phyloP scores from a whole-genome alignment of 768 basidiomycete species.

The Polyporus arcularius region DNA sequence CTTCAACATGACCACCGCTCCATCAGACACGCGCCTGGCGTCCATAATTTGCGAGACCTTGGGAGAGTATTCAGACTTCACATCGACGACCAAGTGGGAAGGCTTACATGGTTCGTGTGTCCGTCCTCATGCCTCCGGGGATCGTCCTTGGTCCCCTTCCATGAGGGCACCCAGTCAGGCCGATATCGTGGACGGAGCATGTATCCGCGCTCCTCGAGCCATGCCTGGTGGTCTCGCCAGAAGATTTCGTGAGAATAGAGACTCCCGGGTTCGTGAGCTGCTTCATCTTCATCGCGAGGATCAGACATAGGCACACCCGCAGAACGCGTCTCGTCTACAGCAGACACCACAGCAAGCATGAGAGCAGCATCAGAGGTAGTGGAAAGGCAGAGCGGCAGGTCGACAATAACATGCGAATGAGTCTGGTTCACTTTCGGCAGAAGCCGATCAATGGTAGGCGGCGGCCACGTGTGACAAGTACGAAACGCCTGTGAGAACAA shows the following conservation, averaged over 20 bases:
- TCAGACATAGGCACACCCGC: too few species aligned
- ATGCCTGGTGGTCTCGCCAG: slow-evolving; percentile 16
- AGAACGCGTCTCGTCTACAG: too few species aligned
- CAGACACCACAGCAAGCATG: too few species aligned
- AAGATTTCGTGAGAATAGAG: not conserved
- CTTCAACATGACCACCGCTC: slow-evolving; percentile 18
- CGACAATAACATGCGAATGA: too few species aligned
- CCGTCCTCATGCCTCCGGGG: slow-evolving; percentile 1
- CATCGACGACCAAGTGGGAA: not conserved
- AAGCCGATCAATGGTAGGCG: too few species aligned
- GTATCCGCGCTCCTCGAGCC: slow-evolving; percentile 23
- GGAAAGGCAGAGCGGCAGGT: too few species aligned
- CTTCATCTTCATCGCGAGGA: too few species aligned
- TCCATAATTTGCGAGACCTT: not conserved
- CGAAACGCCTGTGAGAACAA: too few species aligned
- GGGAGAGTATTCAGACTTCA: not conserved
- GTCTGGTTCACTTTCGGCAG: too few species aligned
- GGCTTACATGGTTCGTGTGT: not conserved
- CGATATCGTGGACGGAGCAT: slow-evolving; percentile 25
- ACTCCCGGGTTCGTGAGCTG: not conserved
- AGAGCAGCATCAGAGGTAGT: too few species aligned
- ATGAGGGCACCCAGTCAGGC: slow-evolving; percentile 29
- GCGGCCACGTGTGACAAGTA: too few species aligned
- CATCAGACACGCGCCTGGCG: slow-evolving; percentile 24
- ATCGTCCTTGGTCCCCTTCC: slow-evolving; percentile 13